Conservation (phyloP, 2,329 filamentous ascomycete genomes). For the Eutypa lata region DNA sequence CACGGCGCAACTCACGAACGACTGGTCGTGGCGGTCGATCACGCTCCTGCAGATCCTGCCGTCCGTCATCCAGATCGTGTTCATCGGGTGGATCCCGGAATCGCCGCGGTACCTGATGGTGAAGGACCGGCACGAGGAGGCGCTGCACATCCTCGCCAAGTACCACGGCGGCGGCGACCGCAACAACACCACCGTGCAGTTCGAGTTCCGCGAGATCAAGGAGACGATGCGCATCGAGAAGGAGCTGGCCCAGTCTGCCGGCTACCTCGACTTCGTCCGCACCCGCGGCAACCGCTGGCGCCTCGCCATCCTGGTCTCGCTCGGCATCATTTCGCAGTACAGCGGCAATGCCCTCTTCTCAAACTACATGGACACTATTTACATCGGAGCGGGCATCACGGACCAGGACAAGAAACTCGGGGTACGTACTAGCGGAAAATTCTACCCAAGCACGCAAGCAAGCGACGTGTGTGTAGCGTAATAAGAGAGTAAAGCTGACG, state of each 20-base stretch:
- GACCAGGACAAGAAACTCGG: slow-evolving; percentile 54
- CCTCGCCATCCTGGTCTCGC: slow-evolving; percentile 57
- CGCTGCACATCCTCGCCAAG: slow-evolving; percentile 57
- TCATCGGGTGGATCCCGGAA: slow-evolving; percentile 67
- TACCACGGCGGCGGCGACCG: slow-evolving; percentile 61
- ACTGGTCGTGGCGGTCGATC: slow-evolving; percentile 68
- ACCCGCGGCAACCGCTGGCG: slow-evolving; percentile 65
- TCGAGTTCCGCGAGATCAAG: slow-evolving; percentile 65
- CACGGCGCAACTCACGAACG: slow-evolving; percentile 51
- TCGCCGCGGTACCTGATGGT: slow-evolving; percentile 63
- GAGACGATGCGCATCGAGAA: slow-evolving; percentile 60
- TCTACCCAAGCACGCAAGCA: background rate
- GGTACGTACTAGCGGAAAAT: slow-evolving; percentile 28
- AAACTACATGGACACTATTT: slow-evolving; percentile 64
- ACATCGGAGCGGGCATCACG: slow-evolving; percentile 58
- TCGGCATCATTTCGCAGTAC: slow-evolving; percentile 67
- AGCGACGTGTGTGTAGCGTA: background rate
- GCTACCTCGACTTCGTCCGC: slow-evolving; percentile 58
- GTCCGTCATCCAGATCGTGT: slow-evolving; percentile 59
- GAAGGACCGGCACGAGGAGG: slow-evolving; percentile 61
- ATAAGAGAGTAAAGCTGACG: slow-evolving; percentile 1
- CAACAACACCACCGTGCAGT: slow-evolving; percentile 59
- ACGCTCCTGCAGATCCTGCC: slow-evolving; percentile 62
- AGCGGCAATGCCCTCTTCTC: slow-evolving; percentile 65
- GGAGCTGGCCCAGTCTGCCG: slow-evolving; percentile 42